Evolutionary conservation across 345 rosid genomes (phyloP).

Genomic region (Hibiscus syriacus): DNA sequence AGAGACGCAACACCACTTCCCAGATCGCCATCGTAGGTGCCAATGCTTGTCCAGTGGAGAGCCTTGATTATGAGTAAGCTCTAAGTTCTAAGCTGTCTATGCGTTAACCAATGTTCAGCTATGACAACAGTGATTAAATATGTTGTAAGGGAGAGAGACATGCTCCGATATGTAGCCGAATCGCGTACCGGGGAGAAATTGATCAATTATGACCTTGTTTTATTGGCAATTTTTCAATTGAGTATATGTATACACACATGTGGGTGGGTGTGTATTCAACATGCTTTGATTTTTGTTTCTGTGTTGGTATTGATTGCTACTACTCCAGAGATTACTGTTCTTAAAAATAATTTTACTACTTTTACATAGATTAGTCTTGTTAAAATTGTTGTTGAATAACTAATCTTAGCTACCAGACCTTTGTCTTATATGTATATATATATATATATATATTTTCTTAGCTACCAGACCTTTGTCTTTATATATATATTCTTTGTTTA

Average conservation of each 20-base stretch:
- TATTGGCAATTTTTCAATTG: neutral
- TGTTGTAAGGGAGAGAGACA: neutral
- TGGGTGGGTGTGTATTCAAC: neutral
- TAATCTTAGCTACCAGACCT: neutral
- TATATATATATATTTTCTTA: neutral
- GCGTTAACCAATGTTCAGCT: neutral
- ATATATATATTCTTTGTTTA: neutral
- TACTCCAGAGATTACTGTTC: neutral
- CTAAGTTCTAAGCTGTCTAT: neutral
- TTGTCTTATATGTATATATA: neutral
- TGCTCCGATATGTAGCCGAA: neutral
- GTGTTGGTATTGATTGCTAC: neutral
- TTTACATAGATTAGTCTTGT: neutral
- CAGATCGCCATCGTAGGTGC: slow-evolving; percentile 45
- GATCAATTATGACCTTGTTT: neutral
- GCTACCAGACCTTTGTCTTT: neutral
- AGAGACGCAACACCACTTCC: slow-evolving; percentile 33
- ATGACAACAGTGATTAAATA: neutral
- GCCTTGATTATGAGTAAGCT: slow-evolving; percentile 46
- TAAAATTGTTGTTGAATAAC: neutral
- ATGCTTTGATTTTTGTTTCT: neutral
- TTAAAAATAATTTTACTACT: too few relatives aligned
- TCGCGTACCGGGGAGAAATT: neutral
- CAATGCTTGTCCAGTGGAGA: slow-evolving; percentile 38
- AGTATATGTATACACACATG: neutral